Conservation (phyloP, 768 basidiomycete genomes). For the Boletus rubropictus region DNA sequence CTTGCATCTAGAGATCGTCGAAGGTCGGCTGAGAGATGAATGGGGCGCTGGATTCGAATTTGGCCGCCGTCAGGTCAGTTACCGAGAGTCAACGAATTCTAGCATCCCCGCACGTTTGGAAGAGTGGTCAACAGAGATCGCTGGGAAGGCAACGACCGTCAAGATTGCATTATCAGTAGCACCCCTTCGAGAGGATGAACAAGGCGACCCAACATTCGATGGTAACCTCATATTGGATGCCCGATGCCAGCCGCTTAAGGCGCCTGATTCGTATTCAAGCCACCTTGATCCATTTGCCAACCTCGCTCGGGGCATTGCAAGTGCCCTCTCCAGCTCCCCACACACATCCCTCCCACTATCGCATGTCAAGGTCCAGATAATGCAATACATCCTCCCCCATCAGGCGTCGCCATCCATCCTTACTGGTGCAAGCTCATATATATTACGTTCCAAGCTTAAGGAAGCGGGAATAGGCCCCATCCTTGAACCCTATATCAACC, state of each 20-base stretch:
- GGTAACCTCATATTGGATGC: slow-evolving; percentile 67
- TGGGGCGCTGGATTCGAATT: slow-evolving; percentile 76
- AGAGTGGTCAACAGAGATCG: slow-evolving; percentile 58
- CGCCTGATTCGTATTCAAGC: slow-evolving; percentile 44
- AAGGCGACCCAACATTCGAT: slow-evolving; percentile 66
- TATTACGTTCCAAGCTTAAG: slow-evolving; percentile 57
- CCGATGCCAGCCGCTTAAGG: slow-evolving; percentile 44
- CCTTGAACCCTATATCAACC: slow-evolving; percentile 69
- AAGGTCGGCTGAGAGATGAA: slow-evolving; percentile 73
- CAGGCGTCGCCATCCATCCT: slow-evolving; percentile 47
- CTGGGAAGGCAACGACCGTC: slow-evolving; percentile 49
- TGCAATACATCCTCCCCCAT: slow-evolving; percentile 37
- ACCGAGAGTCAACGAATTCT: slow-evolving; percentile 52
- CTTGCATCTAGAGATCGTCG: slow-evolving; percentile 84
- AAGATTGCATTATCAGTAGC: slow-evolving; percentile 52
- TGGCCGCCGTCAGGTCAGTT: slow-evolving; percentile 72
- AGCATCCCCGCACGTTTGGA: slow-evolving; percentile 30
- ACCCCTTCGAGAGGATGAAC: slow-evolving; percentile 48
- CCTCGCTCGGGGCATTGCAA: slow-evolving; percentile 65
- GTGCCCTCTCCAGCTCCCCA: slow-evolving; percentile 70
- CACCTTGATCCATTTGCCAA: slow-evolving; percentile 43
- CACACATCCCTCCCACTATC: slow-evolving; percentile 71
- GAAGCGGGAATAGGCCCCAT: slow-evolving; percentile 65
- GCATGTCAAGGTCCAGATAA: slow-evolving; percentile 53
- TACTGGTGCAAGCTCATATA: slow-evolving; percentile 56